Conservation (phyloP, 2,329 filamentous ascomycete species). For the Arthrobotrys conoides region DNA sequence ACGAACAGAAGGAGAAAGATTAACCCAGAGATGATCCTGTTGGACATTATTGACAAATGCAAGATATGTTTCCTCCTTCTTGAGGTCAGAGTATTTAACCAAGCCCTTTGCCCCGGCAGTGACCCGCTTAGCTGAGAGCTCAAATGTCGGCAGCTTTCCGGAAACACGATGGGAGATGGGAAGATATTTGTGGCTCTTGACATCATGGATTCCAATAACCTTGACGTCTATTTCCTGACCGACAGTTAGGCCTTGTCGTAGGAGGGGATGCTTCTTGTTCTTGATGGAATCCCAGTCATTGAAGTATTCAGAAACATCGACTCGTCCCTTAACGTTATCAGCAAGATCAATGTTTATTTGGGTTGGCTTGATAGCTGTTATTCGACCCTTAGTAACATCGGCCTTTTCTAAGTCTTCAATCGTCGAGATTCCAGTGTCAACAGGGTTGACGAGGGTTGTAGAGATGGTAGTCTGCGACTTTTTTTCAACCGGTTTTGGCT, state of each 20-base stretch:
- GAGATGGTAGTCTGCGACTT: conserved; percentile 65
- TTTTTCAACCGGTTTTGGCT: conserved; percentile 66
- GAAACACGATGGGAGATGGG: conserved; percentile 83
- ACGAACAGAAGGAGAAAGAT: conserved; percentile 86
- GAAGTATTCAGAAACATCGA: conserved; percentile 92
- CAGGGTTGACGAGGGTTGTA: conserved; percentile 72
- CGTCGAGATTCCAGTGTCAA: conserved; percentile 76
- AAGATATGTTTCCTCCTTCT: conserved; percentile 79
- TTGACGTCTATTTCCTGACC: conserved; percentile 81
- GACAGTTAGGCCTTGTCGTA: conserved; percentile 70
- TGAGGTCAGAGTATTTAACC: conserved; percentile 80
- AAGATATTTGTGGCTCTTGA: conserved; percentile 89
- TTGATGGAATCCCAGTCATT: conserved; percentile 88
- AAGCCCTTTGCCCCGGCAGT: conserved; percentile 71
- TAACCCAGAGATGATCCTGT: conserved; percentile 87
- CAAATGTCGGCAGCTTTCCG: conserved; percentile 82
- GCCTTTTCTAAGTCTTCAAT: conserved; percentile 83
- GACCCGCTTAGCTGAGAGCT: conserved; percentile 85
- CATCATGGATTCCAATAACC: conserved; percentile 89
- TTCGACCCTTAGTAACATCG: conserved; percentile 79
- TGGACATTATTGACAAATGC: conserved; percentile 93
- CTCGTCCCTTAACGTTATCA: conserved; percentile 89
- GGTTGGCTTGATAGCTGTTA: conserved; percentile 88
- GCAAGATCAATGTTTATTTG: conserved; percentile 92
- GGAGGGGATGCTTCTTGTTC: conserved; percentile 86